phyloP scores from a whole-genome alignment of 257 asterid species.

The Ocimum tenuiflorum region DNA sequence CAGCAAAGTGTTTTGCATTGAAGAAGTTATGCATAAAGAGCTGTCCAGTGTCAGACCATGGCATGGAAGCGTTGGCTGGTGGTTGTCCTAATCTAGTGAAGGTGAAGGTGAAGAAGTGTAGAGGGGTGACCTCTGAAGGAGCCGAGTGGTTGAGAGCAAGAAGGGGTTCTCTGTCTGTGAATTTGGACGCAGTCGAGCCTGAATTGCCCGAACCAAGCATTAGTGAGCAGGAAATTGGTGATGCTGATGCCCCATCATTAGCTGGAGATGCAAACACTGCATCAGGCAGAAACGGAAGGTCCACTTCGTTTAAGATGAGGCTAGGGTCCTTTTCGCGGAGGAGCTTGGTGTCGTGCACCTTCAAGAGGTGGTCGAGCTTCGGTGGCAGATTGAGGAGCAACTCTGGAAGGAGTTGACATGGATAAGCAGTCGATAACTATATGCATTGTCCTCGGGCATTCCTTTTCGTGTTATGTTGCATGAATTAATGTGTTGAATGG shows the following conservation, averaged over 20 bases:
- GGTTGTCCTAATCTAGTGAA: slow-evolving; percentile 92
- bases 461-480: slow-evolving; percentile 9
- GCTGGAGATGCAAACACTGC: slow-evolving; percentile 25
- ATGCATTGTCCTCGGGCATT: slow-evolving; percentile 13
- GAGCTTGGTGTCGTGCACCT: slow-evolving; percentile 47
- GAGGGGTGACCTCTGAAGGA: slow-evolving; percentile 67
- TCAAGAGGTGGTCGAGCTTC: slow-evolving; percentile 69
- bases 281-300: slow-evolving; percentile 43
- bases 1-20: slow-evolving; percentile 61
- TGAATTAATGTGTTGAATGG: not conserved
- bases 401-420: slow-evolving; percentile 29
- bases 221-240: slow-evolving; percentile 43
- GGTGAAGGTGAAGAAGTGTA: slow-evolving; percentile 89
- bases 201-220: slow-evolving; percentile 47
- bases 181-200: slow-evolving; percentile 53
- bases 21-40: slow-evolving; percentile 84
- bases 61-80: slow-evolving; percentile 76
- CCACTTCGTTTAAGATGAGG: slow-evolving; percentile 60
- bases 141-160: slow-evolving; percentile 78
- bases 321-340: slow-evolving; percentile 55
- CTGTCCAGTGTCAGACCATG: slow-evolving; percentile 74
- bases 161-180: slow-evolving; percentile 56
- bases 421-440: slow-evolving; percentile 14
- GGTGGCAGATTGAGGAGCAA: slow-evolving; percentile 48
- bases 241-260: slow-evolving; percentile 25